Percentiles rank a stretch among this genome's conserved stretches.
Conservation (phyloP, 2,329 filamentous ascomycete genomes). For the Albophoma yamanashiensis region DNA sequence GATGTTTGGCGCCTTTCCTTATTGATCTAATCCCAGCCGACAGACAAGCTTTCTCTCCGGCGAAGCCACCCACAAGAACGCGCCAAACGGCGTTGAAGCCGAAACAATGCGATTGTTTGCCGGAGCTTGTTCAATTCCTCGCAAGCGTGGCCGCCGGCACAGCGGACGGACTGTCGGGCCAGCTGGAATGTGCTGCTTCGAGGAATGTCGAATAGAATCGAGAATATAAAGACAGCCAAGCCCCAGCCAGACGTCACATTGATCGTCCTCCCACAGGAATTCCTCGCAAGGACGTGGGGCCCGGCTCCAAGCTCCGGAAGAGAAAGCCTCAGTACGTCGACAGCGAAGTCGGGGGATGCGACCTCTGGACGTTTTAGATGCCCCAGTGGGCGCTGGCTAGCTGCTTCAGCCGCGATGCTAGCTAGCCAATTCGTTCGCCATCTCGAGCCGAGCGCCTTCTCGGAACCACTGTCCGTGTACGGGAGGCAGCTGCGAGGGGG, state of each 20-base stretch:
- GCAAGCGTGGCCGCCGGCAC: neutral
- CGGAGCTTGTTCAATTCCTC: neutral
- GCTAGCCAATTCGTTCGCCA: too few relatives aligned
- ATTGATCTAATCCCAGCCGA: neutral
- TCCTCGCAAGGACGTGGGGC: neutral
- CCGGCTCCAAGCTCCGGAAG: neutral
- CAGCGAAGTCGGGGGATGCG: neutral
- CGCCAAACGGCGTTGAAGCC: neutral
- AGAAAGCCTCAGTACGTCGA: neutral
- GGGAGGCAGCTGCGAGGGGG: neutral
- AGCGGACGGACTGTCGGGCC: neutral
- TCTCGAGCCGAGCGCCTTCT: neutral
- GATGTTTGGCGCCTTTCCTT: neutral
- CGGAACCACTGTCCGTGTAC: neutral
- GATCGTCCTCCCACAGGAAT: too few relatives aligned
- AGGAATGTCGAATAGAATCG: neutral
- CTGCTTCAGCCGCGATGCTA: neutral
- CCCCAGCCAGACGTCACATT: too few relatives aligned
- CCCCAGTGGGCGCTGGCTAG: neutral
- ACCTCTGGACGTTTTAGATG: neutral
- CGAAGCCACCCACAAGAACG: neutral
- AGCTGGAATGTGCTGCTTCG: neutral
- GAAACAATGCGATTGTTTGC: neutral
- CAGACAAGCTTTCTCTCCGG: neutral
- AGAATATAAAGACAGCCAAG: neutral